Base-by-base conservation (phyloP, 768 basidiomycete species). In the Lyophyllum semitale region DNA sequence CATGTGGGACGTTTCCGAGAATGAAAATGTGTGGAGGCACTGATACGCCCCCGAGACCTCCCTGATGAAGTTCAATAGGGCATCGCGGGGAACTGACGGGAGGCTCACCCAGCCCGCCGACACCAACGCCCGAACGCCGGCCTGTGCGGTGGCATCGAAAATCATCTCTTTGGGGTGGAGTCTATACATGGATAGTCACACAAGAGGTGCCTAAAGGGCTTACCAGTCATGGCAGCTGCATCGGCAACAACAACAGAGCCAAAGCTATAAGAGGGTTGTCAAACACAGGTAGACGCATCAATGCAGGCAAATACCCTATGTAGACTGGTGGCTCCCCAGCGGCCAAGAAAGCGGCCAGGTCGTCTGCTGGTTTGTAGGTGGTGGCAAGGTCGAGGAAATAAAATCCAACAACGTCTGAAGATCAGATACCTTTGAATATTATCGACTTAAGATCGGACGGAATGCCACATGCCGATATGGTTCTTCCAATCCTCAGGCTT, bases 1-100 rank as follows among this genome's bases (percentile, higher is more conserved):
- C 86, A 63, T 87, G 85, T 0, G 86, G 86, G 6, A 86, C 77
- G 57, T 83, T 84, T 62, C 78, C 84, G n/a, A 86, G 74, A 41
- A 88, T 83, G 69, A 84, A 84, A 18, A 86, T 71, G 51, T 82
- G 73, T 0, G 75, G 54, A 15, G 84, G 84, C n/a, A 84, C 74
- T 37, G 72, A 60, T 5, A 68, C 66, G 8, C 78, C 81, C 2
- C 85, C 84, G 1, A 88, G 69, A 4, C 81, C 82, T 18, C 84
- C 84, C 78, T 79, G 33, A 32, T 27, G 43, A 22, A 48, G 37
- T 46, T 51, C 25, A 27, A 44, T 23, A 37, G 8, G 23, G 7
- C 35, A n/a, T 48, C 22, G 17, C 8, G 30, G 26, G 22, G 23
- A 20, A 35, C 18, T 47, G 45, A 13, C 7, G 2, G 11, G 43